Base-by-base conservation (phyloP, 2,329 filamentous ascomycete genomes). In the Pezizomycotina sp. region DNA sequence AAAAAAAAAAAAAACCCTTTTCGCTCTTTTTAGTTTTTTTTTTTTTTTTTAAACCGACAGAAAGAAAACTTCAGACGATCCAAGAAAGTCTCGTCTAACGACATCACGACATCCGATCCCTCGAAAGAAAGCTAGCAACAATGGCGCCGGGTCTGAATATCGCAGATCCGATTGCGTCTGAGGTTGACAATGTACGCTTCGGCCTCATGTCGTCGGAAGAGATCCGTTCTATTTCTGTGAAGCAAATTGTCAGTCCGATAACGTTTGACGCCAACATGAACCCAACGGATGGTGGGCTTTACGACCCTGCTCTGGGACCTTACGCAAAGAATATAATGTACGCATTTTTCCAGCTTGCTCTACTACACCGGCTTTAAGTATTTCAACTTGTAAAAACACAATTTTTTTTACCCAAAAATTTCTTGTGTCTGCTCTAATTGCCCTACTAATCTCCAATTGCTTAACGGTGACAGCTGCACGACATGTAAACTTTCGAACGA, bases 261-360 rank as follows among this genome's bases (percentile, higher is more conserved):
- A 92, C 89, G n/a, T 89, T 95, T 57, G 89, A 95, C 60, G 68
- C 91, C 48, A 84, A 92, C 52, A 48, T 47, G 5, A 46, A 46
- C 15, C 79, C 83, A 9, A 36, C 50, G n/a, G 33, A 40, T 27
- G 83, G 83, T 41, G 89, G 89, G 56, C 68, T 98, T 6, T 92
- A 98, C 55, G 89, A 93, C 58, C 71, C 80, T 37, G 84, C 86
- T 29, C 66, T 98, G 43, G 89, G 89, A 19, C 81, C 86, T 34
- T 92, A 40, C 21, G 41, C 82, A 68, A 74, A 78, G 30, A 82
- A 92, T 54, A 71, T 78, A 56, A 65, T 74, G 80, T 91, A 68
- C 62, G 73, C 59, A 13, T 15, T 35, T 36, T 4, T 21, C n/a
- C 23, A 23, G 8, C 7, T 24, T 27, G 30, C 16, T 19, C 4